Evolutionary conservation across 2,329 filamentous ascomycete genomes (phyloP).

Genomic region (Stagonosporopsis vannaccii): DNA sequence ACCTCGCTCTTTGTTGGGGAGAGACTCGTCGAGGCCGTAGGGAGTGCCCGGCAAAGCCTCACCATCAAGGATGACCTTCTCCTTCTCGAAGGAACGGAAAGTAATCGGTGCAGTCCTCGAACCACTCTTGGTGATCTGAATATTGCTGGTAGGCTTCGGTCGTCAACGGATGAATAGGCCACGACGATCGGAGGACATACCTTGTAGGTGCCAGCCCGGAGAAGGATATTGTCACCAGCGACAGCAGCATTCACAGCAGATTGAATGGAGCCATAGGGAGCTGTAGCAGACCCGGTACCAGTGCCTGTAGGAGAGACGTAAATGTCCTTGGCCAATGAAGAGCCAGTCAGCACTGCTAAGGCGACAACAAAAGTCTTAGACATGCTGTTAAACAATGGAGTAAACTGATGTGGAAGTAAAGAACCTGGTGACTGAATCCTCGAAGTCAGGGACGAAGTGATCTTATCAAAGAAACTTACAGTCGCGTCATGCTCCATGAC

Average conservation of each 20-base stretch:
- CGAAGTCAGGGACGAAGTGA: not conserved
- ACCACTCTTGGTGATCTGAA: slow-evolving; percentile 52
- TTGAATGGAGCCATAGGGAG: slow-evolving; percentile 57
- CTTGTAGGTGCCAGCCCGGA: slow-evolving; percentile 55
- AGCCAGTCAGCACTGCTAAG: not conserved
- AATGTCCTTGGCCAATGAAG: slow-evolving; percentile 40
- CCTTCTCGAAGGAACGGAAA: slow-evolving; percentile 18
- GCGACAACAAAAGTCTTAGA: slow-evolving; percentile 1
- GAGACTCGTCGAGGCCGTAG: slow-evolving; percentile 15
- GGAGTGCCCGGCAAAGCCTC: slow-evolving; percentile 21
- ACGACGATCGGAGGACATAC: not conserved
- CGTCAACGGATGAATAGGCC: not conserved
- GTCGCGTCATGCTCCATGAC: not conserved
- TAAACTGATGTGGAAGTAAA: not conserved
- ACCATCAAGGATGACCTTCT: slow-evolving; percentile 23
- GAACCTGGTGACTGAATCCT: not conserved
- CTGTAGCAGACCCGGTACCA: slow-evolving; percentile 48
- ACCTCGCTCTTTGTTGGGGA: slow-evolving; percentile 52
- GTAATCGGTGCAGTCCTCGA: slow-evolving; percentile 40
- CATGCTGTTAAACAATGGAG: not conserved
- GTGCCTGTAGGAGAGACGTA: slow-evolving; percentile 56
- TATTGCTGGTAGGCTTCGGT: slow-evolving; percentile 52
- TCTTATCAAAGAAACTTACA: not conserved
- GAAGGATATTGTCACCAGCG: slow-evolving; percentile 56
- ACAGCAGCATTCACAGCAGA: slow-evolving; percentile 56